These are phyloP conservation scores for Vitis amurensis DNA, from an alignment of 164 flowering plant species.

Conservation along the genomic window DNA sequence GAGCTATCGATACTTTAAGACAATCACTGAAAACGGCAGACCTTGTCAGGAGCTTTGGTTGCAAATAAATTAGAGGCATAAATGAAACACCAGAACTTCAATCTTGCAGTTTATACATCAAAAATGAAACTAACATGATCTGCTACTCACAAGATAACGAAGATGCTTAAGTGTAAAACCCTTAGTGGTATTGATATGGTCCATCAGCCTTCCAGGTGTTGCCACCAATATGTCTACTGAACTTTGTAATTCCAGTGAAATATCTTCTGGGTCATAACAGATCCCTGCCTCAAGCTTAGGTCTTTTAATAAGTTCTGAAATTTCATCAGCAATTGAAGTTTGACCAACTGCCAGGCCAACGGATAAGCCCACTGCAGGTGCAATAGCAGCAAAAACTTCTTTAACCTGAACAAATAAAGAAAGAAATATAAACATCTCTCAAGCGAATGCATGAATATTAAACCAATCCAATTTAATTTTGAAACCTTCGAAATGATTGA, in stretches of 20 bases:
- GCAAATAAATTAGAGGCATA: neutral
- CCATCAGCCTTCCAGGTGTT: slow-evolving; percentile 96
- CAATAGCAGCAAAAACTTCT: slow-evolving; percentile 80
- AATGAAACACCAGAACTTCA: neutral
- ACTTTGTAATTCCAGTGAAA: slow-evolving; percentile 38
- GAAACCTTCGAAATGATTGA: too few species aligned
- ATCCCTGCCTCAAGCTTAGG: slow-evolving; percentile 63
- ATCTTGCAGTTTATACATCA: neutral
- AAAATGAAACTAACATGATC: neutral
- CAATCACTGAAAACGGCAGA: neutral
- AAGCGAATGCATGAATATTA: neutral
- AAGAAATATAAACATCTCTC: slow-evolving; percentile 6
- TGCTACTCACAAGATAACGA: slow-evolving; percentile 68
- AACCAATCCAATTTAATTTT: too few species aligned
- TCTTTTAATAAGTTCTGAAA: slow-evolving; percentile 60
- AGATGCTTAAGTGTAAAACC: slow-evolving; percentile 95
- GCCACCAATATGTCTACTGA: slow-evolving; percentile 90
- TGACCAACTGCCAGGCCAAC: slow-evolving; percentile 96
- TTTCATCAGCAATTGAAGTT: slow-evolving; percentile 81
- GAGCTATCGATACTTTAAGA: neutral
- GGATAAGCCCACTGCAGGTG: slow-evolving; percentile 82
- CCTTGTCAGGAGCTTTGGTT: neutral
- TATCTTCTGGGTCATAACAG: slow-evolving; percentile 69
- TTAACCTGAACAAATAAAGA: slow-evolving; percentile 59
- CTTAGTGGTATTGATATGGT: slow-evolving; percentile 76